Evolutionary conservation across 73 alveolate genomes (phyloP), one percentile per base, ranked within the genome.

Genomic region (Paramecium bursaria): DNA sequence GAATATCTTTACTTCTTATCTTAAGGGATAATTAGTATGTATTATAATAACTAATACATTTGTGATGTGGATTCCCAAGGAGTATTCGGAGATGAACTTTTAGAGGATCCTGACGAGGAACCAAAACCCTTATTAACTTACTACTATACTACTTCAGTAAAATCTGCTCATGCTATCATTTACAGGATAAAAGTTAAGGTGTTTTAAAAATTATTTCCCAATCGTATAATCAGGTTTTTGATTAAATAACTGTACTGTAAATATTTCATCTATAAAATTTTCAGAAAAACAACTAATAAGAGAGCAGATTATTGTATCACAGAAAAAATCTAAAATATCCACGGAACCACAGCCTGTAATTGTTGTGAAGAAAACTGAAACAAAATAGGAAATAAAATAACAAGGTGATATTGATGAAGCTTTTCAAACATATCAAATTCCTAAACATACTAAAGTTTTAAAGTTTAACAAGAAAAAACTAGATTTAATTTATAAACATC

Each of bases 401-500:
- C 22, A 19, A 25, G 55, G 44, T 35, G 44, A 67, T 17, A 47
- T 67, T 11, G 82, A 67, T 67, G 1, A 17, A 3, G 23, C 6
- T 10, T 67, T 33, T 67, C 44, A 67, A 15, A 39, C 33, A 67
- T 67, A 67, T 67, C 17, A 67, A 67, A 57, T 67, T 39, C 82
- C 82, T 17, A 35, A 67, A 67, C 55, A 67, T 39, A 67, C 60
- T 21, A 67, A 57, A 39, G 82, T 67, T 0, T 19, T 67, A 14
- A 67, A 67, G 44, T 67, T 31, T 11, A 67, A 67, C 27, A 67
- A 67, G 23, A 35, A 67, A 15, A 23, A 30, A 19, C 21, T 31
- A 7, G 82, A 67, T 67, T 13, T 21, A 35, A 25, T 39, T 67
- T 22, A 26, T 39, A 21, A 31, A 19, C 27, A 67, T 11, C 27